Conservation (phyloP, 1,284 basidiomycete species). For the Tetrapyrgos nigripes region DNA sequence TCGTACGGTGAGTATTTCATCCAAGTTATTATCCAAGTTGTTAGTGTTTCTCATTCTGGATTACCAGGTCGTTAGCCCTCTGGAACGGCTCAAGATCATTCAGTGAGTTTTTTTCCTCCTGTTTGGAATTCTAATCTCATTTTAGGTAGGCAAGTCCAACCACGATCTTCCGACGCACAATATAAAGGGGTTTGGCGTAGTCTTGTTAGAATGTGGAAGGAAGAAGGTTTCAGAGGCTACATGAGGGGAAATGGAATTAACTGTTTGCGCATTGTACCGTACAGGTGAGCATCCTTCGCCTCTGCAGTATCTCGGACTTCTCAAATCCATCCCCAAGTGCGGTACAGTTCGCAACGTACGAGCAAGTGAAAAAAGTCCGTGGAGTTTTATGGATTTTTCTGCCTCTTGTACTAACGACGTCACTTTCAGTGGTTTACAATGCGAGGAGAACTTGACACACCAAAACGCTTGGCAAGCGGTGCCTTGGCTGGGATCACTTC, state of each 20-base stretch:
- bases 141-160: slow-evolving; percentile 78
- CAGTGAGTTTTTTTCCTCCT: slow-evolving; percentile 62
- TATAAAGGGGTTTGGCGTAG: slow-evolving; percentile 88
- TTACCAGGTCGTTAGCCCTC: slow-evolving; percentile 69
- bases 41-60: not conserved
- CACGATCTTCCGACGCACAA: slow-evolving; percentile 60
- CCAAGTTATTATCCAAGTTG: no score
- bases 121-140: slow-evolving; percentile 7
- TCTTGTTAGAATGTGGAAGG: slow-evolving; percentile 87
- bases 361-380: slow-evolving; percentile 83
- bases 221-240: slow-evolving; percentile 91
- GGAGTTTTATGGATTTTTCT: slow-evolving; percentile 7
- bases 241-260: slow-evolving; percentile 96
- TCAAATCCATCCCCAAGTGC: slow-evolving; percentile 56
- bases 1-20: slow-evolving; percentile 67
- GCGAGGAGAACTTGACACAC: slow-evolving; percentile 82
- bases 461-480: slow-evolving; percentile 82
- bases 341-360: slow-evolving; percentile 93
- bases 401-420: slow-evolving; percentile 10
- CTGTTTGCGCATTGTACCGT: slow-evolving; percentile 87
- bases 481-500: slow-evolving; percentile 92
- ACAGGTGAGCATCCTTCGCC: slow-evolving; percentile 50
- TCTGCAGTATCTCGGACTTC: no score
- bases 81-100: slow-evolving; percentile 95
- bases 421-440: slow-evolving; percentile 66